A percentile compares a stretch with the other conserved stretches of the same genome.
These are phyloP conservation scores for Odontarrhena argentea DNA, from an alignment of 345 rosid genomes.

Conservation along the genomic window DNA sequence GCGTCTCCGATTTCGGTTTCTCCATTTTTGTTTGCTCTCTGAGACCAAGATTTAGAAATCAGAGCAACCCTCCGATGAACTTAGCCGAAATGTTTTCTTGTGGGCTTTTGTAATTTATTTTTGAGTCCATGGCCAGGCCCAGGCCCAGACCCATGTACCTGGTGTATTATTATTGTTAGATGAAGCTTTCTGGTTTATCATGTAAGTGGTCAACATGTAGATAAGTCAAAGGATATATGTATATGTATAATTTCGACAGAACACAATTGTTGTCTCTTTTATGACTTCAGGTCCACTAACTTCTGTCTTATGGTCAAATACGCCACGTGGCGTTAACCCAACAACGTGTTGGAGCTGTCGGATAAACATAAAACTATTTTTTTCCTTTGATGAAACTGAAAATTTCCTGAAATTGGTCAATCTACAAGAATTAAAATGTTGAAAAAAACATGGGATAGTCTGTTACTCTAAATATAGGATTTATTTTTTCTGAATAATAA, in stretches of 20 bases:
- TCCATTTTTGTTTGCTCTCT: constrained; percentile 20
- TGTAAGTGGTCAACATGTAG: constrained; percentile 28
- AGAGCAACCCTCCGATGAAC: background rate
- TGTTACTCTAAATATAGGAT: constrained; percentile 28
- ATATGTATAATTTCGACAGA: too few species aligned
- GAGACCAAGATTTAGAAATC: constrained; percentile 3
- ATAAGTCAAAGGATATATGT: background rate
- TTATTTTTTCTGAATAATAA: background rate
- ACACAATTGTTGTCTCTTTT: background rate
- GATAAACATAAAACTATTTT: background rate
- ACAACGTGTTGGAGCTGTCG: constrained; percentile 39
- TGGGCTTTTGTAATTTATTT: constrained; percentile 17
- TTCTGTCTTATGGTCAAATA: constrained; percentile 28
- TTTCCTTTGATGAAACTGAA: background rate
- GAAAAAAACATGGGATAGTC: background rate
- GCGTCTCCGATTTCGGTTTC: constrained; percentile 21
- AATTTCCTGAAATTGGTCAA: background rate
- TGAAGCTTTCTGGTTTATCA: background rate
- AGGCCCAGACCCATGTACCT: constrained; percentile 30
- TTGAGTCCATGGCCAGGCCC: constrained; percentile 25
- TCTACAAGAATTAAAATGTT: background rate
- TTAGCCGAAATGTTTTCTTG: background rate
- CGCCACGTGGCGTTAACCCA: constrained; percentile 29
- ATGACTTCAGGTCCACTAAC: constrained; percentile 43
- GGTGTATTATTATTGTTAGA: background rate